phyloP scores from a whole-genome alignment of 352 stramenopile species.

The Pythium plurisporium region DNA sequence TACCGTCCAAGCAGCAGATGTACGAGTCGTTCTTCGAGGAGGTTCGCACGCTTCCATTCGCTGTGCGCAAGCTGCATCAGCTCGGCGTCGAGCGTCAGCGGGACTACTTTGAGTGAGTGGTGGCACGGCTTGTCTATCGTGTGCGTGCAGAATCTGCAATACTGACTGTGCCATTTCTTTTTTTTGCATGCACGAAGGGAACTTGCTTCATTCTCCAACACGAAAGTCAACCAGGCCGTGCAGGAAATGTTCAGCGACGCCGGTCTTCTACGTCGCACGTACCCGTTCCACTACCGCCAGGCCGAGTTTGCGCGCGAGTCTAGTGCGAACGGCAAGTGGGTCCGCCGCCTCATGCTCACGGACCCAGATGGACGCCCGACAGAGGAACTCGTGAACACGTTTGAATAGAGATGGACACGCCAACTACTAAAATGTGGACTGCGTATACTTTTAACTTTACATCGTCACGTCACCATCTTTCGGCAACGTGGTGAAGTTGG shows the following conservation, averaged over 20 bases:
- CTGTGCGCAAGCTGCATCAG: slow-evolving; percentile 64
- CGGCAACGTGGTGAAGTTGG: slow-evolving; percentile 64
- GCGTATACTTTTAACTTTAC: too few species aligned
- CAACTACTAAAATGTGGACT: too few species aligned
- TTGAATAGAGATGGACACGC: slow-evolving; percentile 1
- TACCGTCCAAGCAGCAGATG: slow-evolving; percentile 69
- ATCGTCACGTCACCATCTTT: not conserved
- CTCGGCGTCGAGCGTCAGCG: slow-evolving; percentile 34
- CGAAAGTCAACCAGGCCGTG: slow-evolving; percentile 38
- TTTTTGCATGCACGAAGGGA: slow-evolving; percentile 17
- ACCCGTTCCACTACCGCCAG: slow-evolving; percentile 58
- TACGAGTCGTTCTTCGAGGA: slow-evolving; percentile 56
- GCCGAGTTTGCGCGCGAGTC: slow-evolving; percentile 50
- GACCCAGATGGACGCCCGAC: not conserved
- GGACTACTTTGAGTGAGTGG: slow-evolving; percentile 19
- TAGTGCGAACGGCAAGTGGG: slow-evolving; percentile 12
- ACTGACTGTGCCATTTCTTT: not conserved
- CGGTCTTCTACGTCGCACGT: slow-evolving; percentile 44
- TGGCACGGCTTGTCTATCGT: not conserved
- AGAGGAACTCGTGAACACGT: slow-evolving; percentile 23
- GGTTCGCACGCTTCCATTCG: slow-evolving; percentile 32
- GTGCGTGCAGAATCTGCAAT: too few species aligned
- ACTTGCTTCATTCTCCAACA: slow-evolving; percentile 15
- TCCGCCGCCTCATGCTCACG: slow-evolving; percentile 17
- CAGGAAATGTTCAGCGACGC: slow-evolving; percentile 71